Evolutionary conservation across 140 eudicot species (phyloP), one percentile per base, ranked within the genome.

Genomic region (Stevia rebaudiana): DNA sequence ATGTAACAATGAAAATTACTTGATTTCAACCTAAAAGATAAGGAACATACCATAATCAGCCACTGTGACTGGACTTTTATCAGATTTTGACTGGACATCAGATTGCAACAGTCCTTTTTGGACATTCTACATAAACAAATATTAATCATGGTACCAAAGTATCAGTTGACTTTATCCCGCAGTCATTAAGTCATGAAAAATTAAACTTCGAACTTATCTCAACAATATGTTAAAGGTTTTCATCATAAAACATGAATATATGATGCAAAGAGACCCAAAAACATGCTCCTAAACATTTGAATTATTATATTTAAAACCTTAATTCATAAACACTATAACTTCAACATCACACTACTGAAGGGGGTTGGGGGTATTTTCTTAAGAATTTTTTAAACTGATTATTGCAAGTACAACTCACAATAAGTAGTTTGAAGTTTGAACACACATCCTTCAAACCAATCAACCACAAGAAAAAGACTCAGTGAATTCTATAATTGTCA

Each of bases 51-150:
- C 98, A 80, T 92, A 92, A 79, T 92, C 96, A 64, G 98, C 98
- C 49, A 92, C 96, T 0, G 98, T 92, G 25, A 92, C 98, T 0
- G 98, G 98, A 69, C 86, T 83, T 75, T 76, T 85, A 70, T 92
- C 98, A 41, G 88, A 86, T 69, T 92, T 92, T 18, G 96, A 85
- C 6, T 92, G 98, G 43, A 92, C 96, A 65, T 92, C 98, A 23
- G 98, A 88, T 73, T 85, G 90, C 84, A 88, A 65, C 68, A 92
- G 58, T 54, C 84, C 86, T 65, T 79, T 88, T 83, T 92, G 98
- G 43, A 92, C 94, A 56, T 88, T 92, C 98, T 92, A 82, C 78
- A 79, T 67, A 74, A 44, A 55, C 22, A 61, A 75, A 52, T 22
- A 41, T 40, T 57, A 46, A 54, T 40, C 46, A 39, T 8, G 67